Evolutionary conservation across 2,329 filamentous ascomycete genomes (phyloP).

Genomic region (Pleomassaria siparia): DNA sequence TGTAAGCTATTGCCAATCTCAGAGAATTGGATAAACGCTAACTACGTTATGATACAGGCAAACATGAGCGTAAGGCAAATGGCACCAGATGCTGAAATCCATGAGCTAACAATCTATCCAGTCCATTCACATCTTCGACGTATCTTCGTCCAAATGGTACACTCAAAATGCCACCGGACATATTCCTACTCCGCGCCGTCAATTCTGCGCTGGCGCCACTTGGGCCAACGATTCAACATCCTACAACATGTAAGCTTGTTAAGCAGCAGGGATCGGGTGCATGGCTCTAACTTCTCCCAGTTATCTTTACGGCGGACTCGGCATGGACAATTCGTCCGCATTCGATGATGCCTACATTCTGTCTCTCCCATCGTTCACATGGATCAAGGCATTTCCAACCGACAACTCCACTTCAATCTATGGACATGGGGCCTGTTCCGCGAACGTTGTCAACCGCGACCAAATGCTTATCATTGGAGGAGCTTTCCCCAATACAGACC

Average conservation of each 20-base stretch:
- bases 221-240: conserved; percentile 62
- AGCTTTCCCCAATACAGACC: conserved; percentile 52
- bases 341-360: conserved; percentile 66
- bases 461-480: conserved; percentile 68
- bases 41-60: conserved; percentile 17
- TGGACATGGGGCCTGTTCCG: conserved; percentile 58
- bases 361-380: conserved; percentile 63
- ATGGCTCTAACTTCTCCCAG: conserved; percentile 38
- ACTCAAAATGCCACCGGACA: conserved; percentile 58
- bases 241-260: conserved; percentile 59
- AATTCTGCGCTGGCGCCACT: conserved; percentile 63
- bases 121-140: conserved; percentile 62
- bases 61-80: conserved; percentile 38
- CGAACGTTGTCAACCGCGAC: conserved; percentile 57
- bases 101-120: conserved; percentile 34
- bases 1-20: conserved; percentile 15
- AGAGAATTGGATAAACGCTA: conserved; percentile 1
- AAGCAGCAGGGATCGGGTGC: not conserved
- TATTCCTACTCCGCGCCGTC: conserved; percentile 55
- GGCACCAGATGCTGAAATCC: not conserved
- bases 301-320: conserved; percentile 63
- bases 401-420: conserved; percentile 46
- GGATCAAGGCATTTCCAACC: conserved; percentile 59
- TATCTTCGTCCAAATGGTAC: conserved; percentile 62
- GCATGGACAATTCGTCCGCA: conserved; percentile 51